Percentiles rank a stretch among this genome's conserved stretches.
Conservation (phyloP, 2,329 filamentous ascomycete species). For the Mycosphaerella arachidis region DNA sequence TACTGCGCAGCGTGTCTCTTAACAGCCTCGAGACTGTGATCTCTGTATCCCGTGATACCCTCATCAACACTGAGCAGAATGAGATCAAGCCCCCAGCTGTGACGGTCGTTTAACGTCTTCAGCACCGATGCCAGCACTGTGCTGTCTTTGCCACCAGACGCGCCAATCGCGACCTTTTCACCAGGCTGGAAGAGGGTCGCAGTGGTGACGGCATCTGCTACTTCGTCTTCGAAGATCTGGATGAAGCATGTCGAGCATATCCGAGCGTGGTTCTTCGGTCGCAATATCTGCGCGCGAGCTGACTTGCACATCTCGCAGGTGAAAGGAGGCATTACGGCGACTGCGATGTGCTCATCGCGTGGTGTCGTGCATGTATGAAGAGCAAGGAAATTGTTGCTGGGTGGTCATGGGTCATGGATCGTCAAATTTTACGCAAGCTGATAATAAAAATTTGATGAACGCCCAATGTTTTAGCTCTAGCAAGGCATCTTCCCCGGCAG, state of each 20-base stretch:
- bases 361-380: not conserved
- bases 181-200: slow-evolving; percentile 77
- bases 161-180: slow-evolving; percentile 87
- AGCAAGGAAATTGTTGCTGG: too few relatives aligned
- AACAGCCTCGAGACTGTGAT: slow-evolving; percentile 93
- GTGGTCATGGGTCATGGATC: too few relatives aligned
- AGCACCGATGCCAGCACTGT: slow-evolving; percentile 92
- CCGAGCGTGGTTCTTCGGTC: slow-evolving; percentile 91
- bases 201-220: slow-evolving; percentile 84
- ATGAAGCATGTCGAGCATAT: slow-evolving; percentile 90
- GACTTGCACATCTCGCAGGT: slow-evolving; percentile 71
- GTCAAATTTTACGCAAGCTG: too few relatives aligned
- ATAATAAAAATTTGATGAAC: too few relatives aligned
- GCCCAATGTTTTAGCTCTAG: too few relatives aligned
- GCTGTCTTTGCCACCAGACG: slow-evolving; percentile 94
- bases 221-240: slow-evolving; percentile 80
- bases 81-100: slow-evolving; percentile 80
- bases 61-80: slow-evolving; percentile 91
- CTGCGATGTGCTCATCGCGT: not conserved
- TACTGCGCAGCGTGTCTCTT: slow-evolving; percentile 91
- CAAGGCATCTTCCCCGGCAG: too few relatives aligned
- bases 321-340: slow-evolving; percentile 64
- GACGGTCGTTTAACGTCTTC: slow-evolving; percentile 87
- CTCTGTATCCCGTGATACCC: slow-evolving; percentile 93
- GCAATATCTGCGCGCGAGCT: slow-evolving; percentile 79